These are phyloP conservation scores for Neurospora terricola DNA, from an alignment of 495 filamentous ascomycete species.

Conservation along the genomic window DNA sequence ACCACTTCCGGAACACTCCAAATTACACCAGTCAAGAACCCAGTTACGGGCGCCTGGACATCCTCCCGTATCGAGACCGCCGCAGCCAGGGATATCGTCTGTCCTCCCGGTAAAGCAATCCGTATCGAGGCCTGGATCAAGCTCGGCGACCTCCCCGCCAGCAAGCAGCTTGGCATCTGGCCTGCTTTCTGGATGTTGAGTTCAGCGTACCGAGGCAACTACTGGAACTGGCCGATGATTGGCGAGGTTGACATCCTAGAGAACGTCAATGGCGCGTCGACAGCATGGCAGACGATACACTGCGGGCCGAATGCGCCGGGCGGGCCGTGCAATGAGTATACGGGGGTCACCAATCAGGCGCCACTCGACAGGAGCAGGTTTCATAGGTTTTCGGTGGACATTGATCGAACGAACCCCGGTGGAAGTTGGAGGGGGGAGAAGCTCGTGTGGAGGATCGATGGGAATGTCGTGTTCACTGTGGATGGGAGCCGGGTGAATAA, in stretches of 20 bases:
- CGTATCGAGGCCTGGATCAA: slow-evolving; percentile 29
- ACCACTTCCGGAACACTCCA: slow-evolving; percentile 9
- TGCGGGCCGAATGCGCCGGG: slow-evolving; percentile 28
- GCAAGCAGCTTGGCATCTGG: slow-evolving; percentile 37
- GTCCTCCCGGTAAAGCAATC: slow-evolving; percentile 22
- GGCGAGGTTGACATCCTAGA: slow-evolving; percentile 41
- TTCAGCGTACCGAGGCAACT: slow-evolving; percentile 21
- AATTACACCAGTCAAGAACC: slow-evolving; percentile 10
- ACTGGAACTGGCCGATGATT: slow-evolving; percentile 28
- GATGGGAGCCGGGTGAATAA: slow-evolving; percentile 23
- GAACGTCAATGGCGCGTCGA: slow-evolving; percentile 30
- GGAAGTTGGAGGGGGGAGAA: slow-evolving; percentile 29
- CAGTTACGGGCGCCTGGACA: slow-evolving; percentile 23
- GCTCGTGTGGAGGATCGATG: slow-evolving; percentile 34
- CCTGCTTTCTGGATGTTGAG: slow-evolving; percentile 41
- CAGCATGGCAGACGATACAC: slow-evolving; percentile 33
- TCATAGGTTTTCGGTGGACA: slow-evolving; percentile 31
- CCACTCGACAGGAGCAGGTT: slow-evolving; percentile 23
- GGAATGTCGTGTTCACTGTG: slow-evolving; percentile 19
- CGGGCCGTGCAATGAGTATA: slow-evolving; percentile 34
- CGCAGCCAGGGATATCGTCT: slow-evolving; percentile 21
- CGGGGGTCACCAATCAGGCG: slow-evolving; percentile 20
- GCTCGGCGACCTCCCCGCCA: slow-evolving; percentile 21
- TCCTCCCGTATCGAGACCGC: slow-evolving; percentile 35
- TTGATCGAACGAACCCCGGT: slow-evolving; percentile 23